Base-by-base conservation (phyloP, 805 yeast species). In the Hanseniaspora taiwanica region DNA sequence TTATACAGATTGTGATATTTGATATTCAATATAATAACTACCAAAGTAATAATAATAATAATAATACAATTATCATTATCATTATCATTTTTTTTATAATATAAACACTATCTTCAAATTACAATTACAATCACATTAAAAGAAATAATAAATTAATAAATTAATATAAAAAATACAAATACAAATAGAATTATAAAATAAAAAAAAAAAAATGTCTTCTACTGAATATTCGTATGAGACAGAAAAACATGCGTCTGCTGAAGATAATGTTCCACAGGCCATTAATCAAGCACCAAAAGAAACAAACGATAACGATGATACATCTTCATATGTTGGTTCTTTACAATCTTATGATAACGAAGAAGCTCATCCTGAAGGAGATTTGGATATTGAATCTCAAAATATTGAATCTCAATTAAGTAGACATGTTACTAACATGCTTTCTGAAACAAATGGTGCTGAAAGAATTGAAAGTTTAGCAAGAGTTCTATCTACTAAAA, bases 401-500 rank as follows among this genome's bases (percentile, higher is more conserved):
- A 50, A 50, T 21, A 49, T 42, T 14, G 48, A 55, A 12, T 47
- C 54, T 10, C 60, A 56, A 40, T 36, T 56, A 27, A 51, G 58
- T 2, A 54, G 56, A 42, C 59, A 56, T 38, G 39, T 59, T 35
- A 50, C 59, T 4, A 48, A 53, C 24, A 55, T 59, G 39, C 39
- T 59, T 18, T 54, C 62, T 10, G 54, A 56, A 42, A 61, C 62
- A 6, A 57, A 58, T 6, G 64, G 65, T 40, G 52, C 60, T 5
- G 57, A 57, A 33, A 64, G 62, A 48, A 55, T 71, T 41, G 72
- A 65, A 46, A 60, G 73, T n/a, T 56, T 71, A 44, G 69, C 74
- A 3, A 65, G 73, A 56, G 65, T 65, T 34, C 48, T 71, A 34
- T 70, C 76, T 8, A 66, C 72, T 12, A 66, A 66, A 52, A 67